Evolutionary conservation across 139 green algal genomes (phyloP), one percentile per base, ranked within the genome.

Genomic region (Dunaliella primolecta): DNA sequence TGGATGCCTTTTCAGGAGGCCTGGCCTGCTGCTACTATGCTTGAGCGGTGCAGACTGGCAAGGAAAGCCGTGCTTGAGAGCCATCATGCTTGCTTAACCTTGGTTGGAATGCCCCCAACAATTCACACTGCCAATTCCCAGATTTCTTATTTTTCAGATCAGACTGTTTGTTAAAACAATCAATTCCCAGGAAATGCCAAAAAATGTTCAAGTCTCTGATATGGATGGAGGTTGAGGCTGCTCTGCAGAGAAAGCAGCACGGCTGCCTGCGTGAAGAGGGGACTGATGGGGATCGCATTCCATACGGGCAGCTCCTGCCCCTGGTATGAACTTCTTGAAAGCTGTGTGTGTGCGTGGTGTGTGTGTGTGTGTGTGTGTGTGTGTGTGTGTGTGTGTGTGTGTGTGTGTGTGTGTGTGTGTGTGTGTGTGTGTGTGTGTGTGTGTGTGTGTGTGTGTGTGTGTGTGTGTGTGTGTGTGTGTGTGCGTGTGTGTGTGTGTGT

Each of bases 381-480:
- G 30, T 23, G 72, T 23, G 30, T 23, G 72, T 23, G 30, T 79
- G 72, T 23, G 30, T 79, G 72, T 79, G 30, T 79, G 72, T 79
- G 30, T 79, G 72, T 23, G 21, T 79, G 72, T 79, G 30, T 79
- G 72, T 79, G 30, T 79, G 72, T 79, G 72, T 79, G 72, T 33
- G 30, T 79, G 72, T 79, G 30, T 79, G 72, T 79, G 30, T 79
- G 72, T 79, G 72, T 79, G 72, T 79, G 30, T 79, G 72, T 79
- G 30, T 79, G 72, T 79, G 72, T 79, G 72, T 79, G 30, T 79
- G 72, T 79, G 72, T 79, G 72, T 79, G 30, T 34, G 72, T 79
- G 30, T 79, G 72, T 79, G 72, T 79, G 72, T 79, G 30, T 79
- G 72, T 79, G 30, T 79, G 72, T 79, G 72, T 79, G 72, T 79